phyloP scores from a whole-genome alignment of 805 yeast species.

The Zygosaccharomyces bailii region DNA sequence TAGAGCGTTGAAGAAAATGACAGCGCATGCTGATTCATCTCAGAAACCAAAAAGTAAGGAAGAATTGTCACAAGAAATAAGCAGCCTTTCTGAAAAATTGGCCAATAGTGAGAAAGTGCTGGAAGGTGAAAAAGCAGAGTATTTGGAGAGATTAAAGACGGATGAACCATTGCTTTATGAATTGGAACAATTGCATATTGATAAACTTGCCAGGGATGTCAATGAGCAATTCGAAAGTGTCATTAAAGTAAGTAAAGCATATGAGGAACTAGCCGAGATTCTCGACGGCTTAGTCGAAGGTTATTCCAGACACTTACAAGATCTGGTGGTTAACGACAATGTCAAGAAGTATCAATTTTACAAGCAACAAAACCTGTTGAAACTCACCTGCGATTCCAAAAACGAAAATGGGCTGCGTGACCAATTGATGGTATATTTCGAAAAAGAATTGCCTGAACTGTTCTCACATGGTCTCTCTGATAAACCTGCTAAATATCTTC shows the following conservation, averaged over 20 bases:
- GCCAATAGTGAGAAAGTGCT: slow-evolving; percentile 24
- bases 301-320: slow-evolving; percentile 85
- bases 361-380: slow-evolving; percentile 21
- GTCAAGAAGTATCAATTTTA: slow-evolving; percentile 49
- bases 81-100: slow-evolving; percentile 10
- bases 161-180: slow-evolving; percentile 25
- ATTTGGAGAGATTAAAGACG: slow-evolving; percentile 17
- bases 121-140: slow-evolving; percentile 19
- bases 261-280: slow-evolving; percentile 34
- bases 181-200: slow-evolving; percentile 22
- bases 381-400: slow-evolving; percentile 22
- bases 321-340: slow-evolving; percentile 76
- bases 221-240: slow-evolving; percentile 18
- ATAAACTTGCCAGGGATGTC: slow-evolving; percentile 14
- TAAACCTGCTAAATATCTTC: slow-evolving; percentile 25
- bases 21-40: slow-evolving; percentile 13
- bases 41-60: slow-evolving; percentile 7
- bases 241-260: slow-evolving; percentile 22
- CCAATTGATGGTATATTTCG: slow-evolving; percentile 26
- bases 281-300: slow-evolving; percentile 47
- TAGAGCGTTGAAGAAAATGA: slow-evolving; percentile 34
- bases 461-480: slow-evolving; percentile 23
- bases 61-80: slow-evolving; percentile 13
- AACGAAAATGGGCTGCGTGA: slow-evolving; percentile 25
- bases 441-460: slow-evolving; percentile 27